Evolutionary conservation across 75 land plant species (phyloP).

Genomic region (Azolla pinnata): DNA sequence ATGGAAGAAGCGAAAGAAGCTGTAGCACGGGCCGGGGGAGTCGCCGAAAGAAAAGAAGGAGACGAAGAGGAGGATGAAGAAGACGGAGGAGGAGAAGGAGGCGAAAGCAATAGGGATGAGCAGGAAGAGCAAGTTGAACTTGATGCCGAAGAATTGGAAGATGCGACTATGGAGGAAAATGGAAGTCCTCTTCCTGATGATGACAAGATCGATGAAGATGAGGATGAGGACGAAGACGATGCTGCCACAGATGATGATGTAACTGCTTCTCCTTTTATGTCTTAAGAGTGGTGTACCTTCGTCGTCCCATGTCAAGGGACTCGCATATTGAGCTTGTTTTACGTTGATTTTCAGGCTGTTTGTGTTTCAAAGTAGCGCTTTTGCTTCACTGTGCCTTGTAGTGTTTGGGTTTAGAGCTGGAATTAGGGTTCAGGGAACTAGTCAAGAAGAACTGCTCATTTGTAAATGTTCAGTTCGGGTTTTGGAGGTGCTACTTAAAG

Average conservation of each 20-base stretch:
- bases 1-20: too few relatives aligned
- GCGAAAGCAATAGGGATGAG: slow-evolving; percentile 13
- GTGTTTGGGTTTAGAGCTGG: not conserved
- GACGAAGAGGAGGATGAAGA: not conserved
- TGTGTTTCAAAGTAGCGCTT: too few relatives aligned
- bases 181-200: slow-evolving; percentile 32
- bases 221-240: slow-evolving; percentile 24
- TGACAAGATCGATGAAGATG: not conserved
- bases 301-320: not conserved
- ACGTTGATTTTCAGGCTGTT: too few relatives aligned
- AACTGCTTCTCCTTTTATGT: not conserved
- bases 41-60: not conserved
- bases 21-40: too few relatives aligned
- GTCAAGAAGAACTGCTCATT: too few relatives aligned
- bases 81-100: not conserved
- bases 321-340: too few relatives aligned
- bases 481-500: too few relatives aligned
- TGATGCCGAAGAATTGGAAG: slow-evolving; percentile 39
- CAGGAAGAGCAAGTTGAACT: slow-evolving; percentile 23
- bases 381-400: not conserved
- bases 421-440: too few relatives aligned
- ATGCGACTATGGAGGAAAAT: slow-evolving; percentile 61
- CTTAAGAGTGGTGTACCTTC: not conserved
- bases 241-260: slow-evolving; percentile 14
- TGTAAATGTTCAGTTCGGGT: too few relatives aligned